Base-by-base conservation (phyloP, 2,329 filamentous ascomycete genomes). In the Aspergillus hortae region DNA sequence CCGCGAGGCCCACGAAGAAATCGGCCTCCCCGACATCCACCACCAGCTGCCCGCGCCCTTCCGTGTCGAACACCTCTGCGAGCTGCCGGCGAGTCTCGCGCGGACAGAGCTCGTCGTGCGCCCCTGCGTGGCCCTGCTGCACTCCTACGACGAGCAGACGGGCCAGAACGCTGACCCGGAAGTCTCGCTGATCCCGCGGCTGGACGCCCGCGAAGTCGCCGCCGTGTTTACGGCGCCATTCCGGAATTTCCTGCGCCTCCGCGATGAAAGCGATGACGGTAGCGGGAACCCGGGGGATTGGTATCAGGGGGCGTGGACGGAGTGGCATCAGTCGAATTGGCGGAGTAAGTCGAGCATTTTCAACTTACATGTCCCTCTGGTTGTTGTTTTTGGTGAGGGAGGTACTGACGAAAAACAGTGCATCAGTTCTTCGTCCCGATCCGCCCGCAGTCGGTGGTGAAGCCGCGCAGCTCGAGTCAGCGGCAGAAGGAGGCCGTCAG, bases 391-490 rank as follows among this genome's bases (percentile, higher is more conserved):
- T 21, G 4, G 17, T 14, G 40, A 12, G 40, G 7, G 17, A 1
- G 4, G 17, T 42, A 10, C 40, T 42, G 17, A 42, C 19, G 6
- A 6, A 12, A 17, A 17, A 46, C 80, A 61, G 80, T 95, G 79
- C 92, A 96, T 72, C 92, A 92, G 72, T 97, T 96, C 74, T 88
- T 89, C 74, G 91, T 96, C 23, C 92, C 90, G 2, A 83, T 92
- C 33, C 81, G 81, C 48, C 82, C 86, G 63, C 85, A 89, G 72
- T 80, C 75, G 21, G 87, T 92, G 17, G 80, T 83, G 9, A 85
- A 81, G 69, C 85, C 87, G 0, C 63, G 33, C 57, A 67, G 55
- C 60, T 54, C 53, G 44, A 67, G 67, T 50, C 72, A 71, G 52
- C 73, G 67, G 38, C 71, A 83, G 66, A 73, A 75, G 48, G 52